Evolutionary conservation across 139 green algal species (phyloP).

Genomic region (Marvania coccoides): DNA sequence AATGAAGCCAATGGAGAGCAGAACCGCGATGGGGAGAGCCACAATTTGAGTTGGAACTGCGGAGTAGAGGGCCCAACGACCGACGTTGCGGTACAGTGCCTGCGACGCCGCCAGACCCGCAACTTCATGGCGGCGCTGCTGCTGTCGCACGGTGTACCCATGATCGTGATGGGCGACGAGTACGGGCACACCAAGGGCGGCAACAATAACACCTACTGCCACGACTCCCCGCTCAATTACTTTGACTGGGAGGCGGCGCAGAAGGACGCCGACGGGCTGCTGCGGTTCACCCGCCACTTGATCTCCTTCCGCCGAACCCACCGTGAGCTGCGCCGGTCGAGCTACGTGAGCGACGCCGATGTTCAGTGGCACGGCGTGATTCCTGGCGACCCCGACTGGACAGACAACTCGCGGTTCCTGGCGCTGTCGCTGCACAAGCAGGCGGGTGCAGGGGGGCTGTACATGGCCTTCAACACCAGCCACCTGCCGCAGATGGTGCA

Average conservation of each 20-base stretch:
- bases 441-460: conserved; percentile 41
- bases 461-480: conserved; percentile 57
- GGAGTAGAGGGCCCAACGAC: conserved; percentile 75
- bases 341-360: conserved; percentile 49
- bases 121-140: conserved; percentile 87
- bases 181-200: conserved; percentile 87
- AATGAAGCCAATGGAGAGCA: conserved; percentile 89
- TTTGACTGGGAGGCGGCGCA: conserved; percentile 67
- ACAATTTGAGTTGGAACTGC: conserved; percentile 99
- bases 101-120: conserved; percentile 70
- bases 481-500: conserved; percentile 33
- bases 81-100: conserved; percentile 31
- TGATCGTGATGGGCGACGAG: conserved; percentile 96
- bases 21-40: conserved; percentile 84
- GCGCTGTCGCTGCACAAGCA: conserved; percentile 55
- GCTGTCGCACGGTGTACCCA: conserved; percentile 85
- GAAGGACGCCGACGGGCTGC: conserved; percentile 54
- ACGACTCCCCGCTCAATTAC: conserved; percentile 86
- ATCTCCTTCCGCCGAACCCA: conserved; percentile 46
- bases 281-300: conserved; percentile 64
- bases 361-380: conserved; percentile 84
- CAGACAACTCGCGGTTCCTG: conserved; percentile 76
- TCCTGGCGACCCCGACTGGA: conserved; percentile 76
- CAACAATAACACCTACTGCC: conserved; percentile 99
- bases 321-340: conserved; percentile 49